These are phyloP conservation scores for Mollisiaceae sp. DNA, from an alignment of 2,329 filamentous ascomycete genomes.

Conservation along the genomic window DNA sequence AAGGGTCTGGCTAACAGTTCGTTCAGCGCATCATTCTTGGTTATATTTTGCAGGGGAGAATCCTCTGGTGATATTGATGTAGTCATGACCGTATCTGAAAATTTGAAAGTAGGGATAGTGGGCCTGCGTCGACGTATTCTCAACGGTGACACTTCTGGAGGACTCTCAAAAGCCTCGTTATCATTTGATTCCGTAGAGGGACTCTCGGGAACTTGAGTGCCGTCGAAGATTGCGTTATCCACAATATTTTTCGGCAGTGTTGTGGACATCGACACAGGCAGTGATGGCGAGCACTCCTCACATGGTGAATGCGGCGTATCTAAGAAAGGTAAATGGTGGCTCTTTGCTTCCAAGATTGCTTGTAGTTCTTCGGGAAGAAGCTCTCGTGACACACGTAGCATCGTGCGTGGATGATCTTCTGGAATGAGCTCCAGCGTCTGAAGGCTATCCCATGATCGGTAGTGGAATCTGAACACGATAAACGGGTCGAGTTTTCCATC, in stretches of 20 bases:
- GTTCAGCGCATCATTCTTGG: not conserved
- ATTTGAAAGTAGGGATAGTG: not conserved
- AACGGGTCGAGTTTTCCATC: conserved; percentile 59
- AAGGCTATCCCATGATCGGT: conserved; percentile 58
- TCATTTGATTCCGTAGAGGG: not conserved
- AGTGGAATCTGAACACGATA: conserved; percentile 60
- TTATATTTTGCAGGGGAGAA: not conserved
- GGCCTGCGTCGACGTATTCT: not conserved
- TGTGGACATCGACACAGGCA: not conserved
- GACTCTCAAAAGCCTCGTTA: not conserved
- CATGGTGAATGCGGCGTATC: not conserved
- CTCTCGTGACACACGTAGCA: not conserved
- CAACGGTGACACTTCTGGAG: not conserved
- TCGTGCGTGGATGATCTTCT: conserved; percentile 2
- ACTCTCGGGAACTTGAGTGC: not conserved
- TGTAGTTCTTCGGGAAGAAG: conserved; percentile 2
- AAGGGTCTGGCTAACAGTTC: conserved; percentile 23
- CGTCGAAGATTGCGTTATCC: not conserved
- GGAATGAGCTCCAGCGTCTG: conserved; percentile 53
- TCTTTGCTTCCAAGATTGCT: not conserved
- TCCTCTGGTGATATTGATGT: not conserved
- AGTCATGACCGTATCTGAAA: not conserved
- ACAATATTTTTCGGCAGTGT: not conserved
- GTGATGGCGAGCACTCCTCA: not conserved
- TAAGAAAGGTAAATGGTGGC: not conserved